A percentile compares a stretch with the other conserved stretches of the same genome.
phyloP scores from a whole-genome alignment of 2,329 filamentous ascomycete genomes.

The Fusarium equiseti region DNA sequence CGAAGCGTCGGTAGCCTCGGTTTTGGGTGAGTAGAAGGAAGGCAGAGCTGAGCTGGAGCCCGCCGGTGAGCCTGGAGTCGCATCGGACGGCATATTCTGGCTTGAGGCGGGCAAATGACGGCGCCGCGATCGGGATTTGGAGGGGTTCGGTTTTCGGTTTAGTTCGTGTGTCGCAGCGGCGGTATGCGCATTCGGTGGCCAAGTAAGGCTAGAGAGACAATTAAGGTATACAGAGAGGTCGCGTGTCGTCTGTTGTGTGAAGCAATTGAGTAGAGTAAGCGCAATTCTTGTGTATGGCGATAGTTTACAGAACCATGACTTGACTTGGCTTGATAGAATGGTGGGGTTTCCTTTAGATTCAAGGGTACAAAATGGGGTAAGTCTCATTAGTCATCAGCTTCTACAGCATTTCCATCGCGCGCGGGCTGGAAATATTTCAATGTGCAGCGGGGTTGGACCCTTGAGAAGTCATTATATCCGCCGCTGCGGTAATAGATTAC shows the following conservation, averaged over 20 bases:
- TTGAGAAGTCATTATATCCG: conserved; percentile 14
- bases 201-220: too few species aligned
- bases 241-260: conserved; percentile 15
- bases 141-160: conserved; percentile 29
- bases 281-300: conserved; percentile 40
- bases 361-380: conserved; percentile 28
- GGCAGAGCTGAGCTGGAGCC: conserved; percentile 56
- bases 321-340: conserved; percentile 32
- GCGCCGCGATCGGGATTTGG: conserved; percentile 43
- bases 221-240: conserved; percentile 8
- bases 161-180: conserved; percentile 35
- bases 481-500: conserved; percentile 1
- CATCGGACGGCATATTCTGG: conserved; percentile 48
- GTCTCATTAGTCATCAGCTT: conserved; percentile 42
- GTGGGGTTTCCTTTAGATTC: conserved; percentile 38
- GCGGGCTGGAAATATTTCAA: conserved; percentile 27
- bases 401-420: conserved; percentile 30
- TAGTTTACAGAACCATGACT: conserved; percentile 45
- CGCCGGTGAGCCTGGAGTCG: conserved; percentile 47
- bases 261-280: conserved; percentile 30
- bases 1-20: conserved; percentile 45
- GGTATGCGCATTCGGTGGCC: conserved; percentile 29
- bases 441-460: conserved; percentile 12
- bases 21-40: conserved; percentile 61
- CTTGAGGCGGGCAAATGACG: conserved; percentile 37